Base-by-base conservation (phyloP, 2,329 filamentous ascomycete genomes). In the Tolypocladium nubicola region DNA sequence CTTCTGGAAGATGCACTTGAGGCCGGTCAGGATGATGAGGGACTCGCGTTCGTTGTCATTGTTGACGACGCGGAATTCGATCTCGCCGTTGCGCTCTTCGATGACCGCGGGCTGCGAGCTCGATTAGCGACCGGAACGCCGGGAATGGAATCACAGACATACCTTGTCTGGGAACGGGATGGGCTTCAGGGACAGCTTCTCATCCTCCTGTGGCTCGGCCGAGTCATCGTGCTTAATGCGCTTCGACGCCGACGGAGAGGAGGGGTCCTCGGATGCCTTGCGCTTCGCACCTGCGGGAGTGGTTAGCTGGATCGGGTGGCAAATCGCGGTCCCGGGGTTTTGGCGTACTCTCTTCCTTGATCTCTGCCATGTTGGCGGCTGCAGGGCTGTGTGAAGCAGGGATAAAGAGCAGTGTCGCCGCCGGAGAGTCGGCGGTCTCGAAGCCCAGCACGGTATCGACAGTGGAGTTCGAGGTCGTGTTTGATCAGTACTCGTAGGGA, bases 1-100 rank as follows among this genome's bases (percentile, higher is more conserved):
- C 66, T 97, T 97, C 71, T 99, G 94, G 67, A 99, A 97, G 62
- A 99, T 95, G 69, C 92, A 96, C 71, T 97, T 99, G 57, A 99
- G 79, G 16, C 94, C 94, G 0, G 93, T 97, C 59, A 99, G 79
- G 65, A 99, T 95, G 68, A 97, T 95, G 63, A 92, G 86, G 68
- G 89, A 95, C 67, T 96, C 90, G 62, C 88, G 83, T 41, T 86
- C 81, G 66, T 89, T 88, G 68, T 99, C 94, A 69, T 99, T 99
- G 79, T 97, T 97, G 66, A 99, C 94, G 8, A 97, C 94, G 53
- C 92, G 87, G 71, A 97, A 97, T 71, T 97, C 91, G 64, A 99
- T 97, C 62, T 96, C 90, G 67, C 92, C 91, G 68, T 87, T 89
- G 66, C 91, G 88, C 73, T 99, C 94, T 75, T 99, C 94, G 62